These are phyloP conservation scores for Onygenales sp. DNA, from an alignment of 2,329 filamentous ascomycete genomes.

Conservation along the genomic window DNA sequence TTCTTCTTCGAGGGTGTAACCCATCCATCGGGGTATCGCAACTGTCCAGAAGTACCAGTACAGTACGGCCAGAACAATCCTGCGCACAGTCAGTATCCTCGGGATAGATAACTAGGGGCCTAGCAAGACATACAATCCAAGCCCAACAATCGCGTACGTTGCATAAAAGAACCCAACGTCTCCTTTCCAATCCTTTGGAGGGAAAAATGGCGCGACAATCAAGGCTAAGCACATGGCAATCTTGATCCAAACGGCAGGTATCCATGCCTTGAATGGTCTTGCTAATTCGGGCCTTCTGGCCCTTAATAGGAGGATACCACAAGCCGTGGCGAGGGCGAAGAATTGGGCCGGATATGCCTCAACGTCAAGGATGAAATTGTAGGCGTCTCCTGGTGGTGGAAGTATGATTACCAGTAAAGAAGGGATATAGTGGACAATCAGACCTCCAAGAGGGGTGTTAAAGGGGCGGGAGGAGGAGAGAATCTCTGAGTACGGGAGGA, in stretches of 20 bases:
- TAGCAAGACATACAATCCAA: conserved; percentile 24
- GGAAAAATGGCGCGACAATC: conserved; percentile 9
- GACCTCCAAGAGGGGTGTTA: conserved; percentile 56
- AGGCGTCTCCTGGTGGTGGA: conserved; percentile 56
- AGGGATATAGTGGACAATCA: conserved; percentile 60
- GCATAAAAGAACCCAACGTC: conserved; percentile 42
- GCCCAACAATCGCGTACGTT: conserved; percentile 44
- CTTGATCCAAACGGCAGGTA: conserved; percentile 48
- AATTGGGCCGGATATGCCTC: conserved; percentile 59
- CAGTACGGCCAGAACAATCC: conserved; percentile 38
- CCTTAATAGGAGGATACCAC: conserved; percentile 53
- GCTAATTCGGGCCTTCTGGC: conserved; percentile 49
- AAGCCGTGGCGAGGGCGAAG: conserved; percentile 46
- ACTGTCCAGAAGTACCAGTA: conserved; percentile 64
- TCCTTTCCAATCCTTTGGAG: conserved; percentile 40
- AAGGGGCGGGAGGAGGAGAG: conserved; percentile 60
- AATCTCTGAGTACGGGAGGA: conserved; percentile 53
- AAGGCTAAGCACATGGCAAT: conserved; percentile 23
- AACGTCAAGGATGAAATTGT: conserved; percentile 63
- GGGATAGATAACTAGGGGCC: too few species aligned
- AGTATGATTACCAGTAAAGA: conserved; percentile 57
- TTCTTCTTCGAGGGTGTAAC: conserved; percentile 55
- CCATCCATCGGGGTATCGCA: conserved; percentile 48
- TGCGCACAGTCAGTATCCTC: not conserved
- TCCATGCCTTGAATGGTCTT: conserved; percentile 58